Conservation (phyloP, 495 filamentous ascomycete species). For the Tuber indicum region DNA sequence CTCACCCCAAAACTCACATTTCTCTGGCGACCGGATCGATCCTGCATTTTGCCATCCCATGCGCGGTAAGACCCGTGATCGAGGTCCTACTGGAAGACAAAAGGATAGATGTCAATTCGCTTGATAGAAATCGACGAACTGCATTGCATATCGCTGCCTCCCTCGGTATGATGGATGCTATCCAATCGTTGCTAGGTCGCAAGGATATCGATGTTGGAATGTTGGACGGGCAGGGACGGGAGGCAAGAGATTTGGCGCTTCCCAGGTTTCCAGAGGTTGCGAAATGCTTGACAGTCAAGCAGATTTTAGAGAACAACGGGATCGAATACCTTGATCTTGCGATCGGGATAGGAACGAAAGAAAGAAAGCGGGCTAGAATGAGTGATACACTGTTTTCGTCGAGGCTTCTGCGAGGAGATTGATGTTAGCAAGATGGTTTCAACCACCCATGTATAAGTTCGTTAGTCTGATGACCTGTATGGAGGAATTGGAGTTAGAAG, state of each 20-base stretch:
- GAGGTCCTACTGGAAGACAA: neutral
- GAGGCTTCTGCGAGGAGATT: too few species aligned
- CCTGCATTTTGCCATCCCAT: neutral
- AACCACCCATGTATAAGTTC: too few species aligned
- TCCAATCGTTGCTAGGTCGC: neutral
- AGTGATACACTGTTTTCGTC: too few species aligned
- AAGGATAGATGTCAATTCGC: neutral
- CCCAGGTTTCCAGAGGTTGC: neutral
- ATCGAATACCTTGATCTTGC: neutral
- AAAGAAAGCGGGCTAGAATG: too few species aligned
- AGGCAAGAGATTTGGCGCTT: neutral
- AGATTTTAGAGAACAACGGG: neutral
- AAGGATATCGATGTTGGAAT: neutral
- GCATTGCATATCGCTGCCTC: neutral
- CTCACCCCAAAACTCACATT: neutral
- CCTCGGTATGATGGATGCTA: neutral
- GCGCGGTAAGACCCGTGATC: neutral
- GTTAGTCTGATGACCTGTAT: too few species aligned
- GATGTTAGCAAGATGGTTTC: too few species aligned
- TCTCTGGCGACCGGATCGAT: neutral
- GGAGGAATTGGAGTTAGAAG: too few species aligned
- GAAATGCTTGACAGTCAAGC: neutral
- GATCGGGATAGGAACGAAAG: neutral
- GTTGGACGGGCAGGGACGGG: too few species aligned
- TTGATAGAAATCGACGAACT: neutral